phyloP scores from a whole-genome alignment of 1,139 yeast species.

The Candida neerlandica region DNA sequence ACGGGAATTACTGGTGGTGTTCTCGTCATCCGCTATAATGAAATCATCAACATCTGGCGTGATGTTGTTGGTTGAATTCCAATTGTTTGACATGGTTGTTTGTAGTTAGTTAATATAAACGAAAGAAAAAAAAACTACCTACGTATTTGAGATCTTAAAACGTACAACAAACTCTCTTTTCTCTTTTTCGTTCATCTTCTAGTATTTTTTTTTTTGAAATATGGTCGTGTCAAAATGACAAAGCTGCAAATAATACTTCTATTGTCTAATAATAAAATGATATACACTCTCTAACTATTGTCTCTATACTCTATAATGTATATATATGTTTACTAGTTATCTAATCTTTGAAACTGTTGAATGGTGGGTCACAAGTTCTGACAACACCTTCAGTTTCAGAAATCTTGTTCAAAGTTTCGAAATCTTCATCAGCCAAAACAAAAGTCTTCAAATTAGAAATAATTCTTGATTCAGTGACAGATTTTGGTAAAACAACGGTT shows the following conservation, averaged over 20 bases:
- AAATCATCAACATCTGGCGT: slow-evolving; percentile 27
- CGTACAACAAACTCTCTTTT: not conserved
- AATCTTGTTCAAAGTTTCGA: slow-evolving; percentile 33
- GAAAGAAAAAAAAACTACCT: not conserved
- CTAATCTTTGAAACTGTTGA: slow-evolving; percentile 26
- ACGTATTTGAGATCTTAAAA: not conserved
- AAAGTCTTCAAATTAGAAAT: slow-evolving; percentile 36
- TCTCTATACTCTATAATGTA: not conserved
- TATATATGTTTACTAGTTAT: not conserved
- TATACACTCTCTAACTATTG: not conserved
- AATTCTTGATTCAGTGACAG: slow-evolving; percentile 42
- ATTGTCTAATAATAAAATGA: not conserved
- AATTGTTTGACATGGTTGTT: slow-evolving; percentile 13
- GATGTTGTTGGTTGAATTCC: slow-evolving; percentile 17
- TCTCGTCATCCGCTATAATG: slow-evolving; percentile 30
- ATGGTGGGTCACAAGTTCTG: slow-evolving; percentile 33
- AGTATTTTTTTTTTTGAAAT: too few species aligned
- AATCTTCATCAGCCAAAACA: slow-evolving; percentile 34
- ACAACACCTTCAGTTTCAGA: slow-evolving; percentile 30
- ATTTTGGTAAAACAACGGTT: slow-evolving; percentile 57
- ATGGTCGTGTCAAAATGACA: too few species aligned
- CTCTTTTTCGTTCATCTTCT: too few species aligned
- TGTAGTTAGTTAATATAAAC: not conserved
- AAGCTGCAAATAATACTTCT: not conserved
- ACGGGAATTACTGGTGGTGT: slow-evolving; percentile 1